Conservation (phyloP, 495 filamentous ascomycete species). For the Penicillium roqueforti region DNA sequence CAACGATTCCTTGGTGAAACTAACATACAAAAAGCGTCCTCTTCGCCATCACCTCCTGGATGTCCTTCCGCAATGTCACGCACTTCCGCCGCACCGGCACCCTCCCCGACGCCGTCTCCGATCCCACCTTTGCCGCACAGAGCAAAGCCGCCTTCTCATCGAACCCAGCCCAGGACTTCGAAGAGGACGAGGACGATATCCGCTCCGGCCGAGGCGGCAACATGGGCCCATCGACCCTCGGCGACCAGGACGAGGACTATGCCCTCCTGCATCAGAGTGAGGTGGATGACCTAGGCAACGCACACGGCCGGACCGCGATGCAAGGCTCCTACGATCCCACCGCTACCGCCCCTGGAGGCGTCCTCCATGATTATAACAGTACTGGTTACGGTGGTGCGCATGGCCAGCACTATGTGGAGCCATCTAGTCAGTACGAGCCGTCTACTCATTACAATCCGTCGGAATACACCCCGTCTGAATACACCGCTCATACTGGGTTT, state of each 20-base stretch:
- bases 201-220: conserved; percentile 38
- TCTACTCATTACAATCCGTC: conserved; percentile 3
- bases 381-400: conserved; percentile 46
- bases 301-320: conserved; percentile 34
- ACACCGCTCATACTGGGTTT: conserved; percentile 8
- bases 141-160: conserved; percentile 49
- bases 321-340: conserved; percentile 42
- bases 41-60: conserved; percentile 64
- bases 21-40: conserved; percentile 54
- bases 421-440: background rate
- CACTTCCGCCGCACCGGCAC: conserved; percentile 75
- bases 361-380: conserved; percentile 42
- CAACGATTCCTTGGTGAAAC: background rate
- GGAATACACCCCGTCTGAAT: conserved; percentile 26
- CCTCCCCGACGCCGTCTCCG: conserved; percentile 60
- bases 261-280: conserved; percentile 46
- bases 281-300: conserved; percentile 38
- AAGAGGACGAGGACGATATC: conserved; percentile 48
- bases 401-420: conserved; percentile 34
- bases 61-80: conserved; percentile 73
- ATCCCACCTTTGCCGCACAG: conserved; percentile 49
- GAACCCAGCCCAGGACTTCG: conserved; percentile 46
- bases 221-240: conserved; percentile 29
- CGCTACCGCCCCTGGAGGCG: conserved; percentile 23
- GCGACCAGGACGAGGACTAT: conserved; percentile 45